Conservation (phyloP, 2,329 filamentous ascomycete genomes). For the Fonsecaea pedrosoi region DNA sequence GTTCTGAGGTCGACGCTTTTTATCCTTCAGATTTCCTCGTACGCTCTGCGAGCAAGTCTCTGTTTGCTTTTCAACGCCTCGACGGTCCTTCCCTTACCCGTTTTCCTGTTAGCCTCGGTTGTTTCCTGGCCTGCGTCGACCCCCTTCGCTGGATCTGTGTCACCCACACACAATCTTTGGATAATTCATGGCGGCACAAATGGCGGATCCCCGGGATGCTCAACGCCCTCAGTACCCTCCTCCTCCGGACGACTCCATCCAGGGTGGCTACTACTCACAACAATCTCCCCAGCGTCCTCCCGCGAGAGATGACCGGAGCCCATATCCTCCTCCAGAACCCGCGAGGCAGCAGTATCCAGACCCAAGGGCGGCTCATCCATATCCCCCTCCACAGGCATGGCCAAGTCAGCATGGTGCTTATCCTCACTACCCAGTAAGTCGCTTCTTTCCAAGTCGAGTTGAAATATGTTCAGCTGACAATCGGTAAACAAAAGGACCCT, state of each 20-base stretch:
- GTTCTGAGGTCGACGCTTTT: slow-evolving; percentile 30
- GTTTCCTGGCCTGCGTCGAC: slow-evolving; percentile 38
- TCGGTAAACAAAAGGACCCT: slow-evolving; percentile 31
- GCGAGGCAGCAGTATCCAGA: slow-evolving; percentile 55
- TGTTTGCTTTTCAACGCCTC: slow-evolving; percentile 24
- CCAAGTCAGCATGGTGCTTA: slow-evolving; percentile 37
- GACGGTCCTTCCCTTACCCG: slow-evolving; percentile 36
- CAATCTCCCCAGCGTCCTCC: slow-evolving; percentile 34
- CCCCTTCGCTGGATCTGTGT: slow-evolving; percentile 27
- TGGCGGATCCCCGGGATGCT: slow-evolving; percentile 36
- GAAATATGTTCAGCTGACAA: slow-evolving; percentile 22
- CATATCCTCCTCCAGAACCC: slow-evolving; percentile 46
- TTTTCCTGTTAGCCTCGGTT: slow-evolving; percentile 37
- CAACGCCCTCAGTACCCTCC: slow-evolving; percentile 36
- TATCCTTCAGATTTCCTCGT: slow-evolving; percentile 21
- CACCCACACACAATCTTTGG: slow-evolving; percentile 31
- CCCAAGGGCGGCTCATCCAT: slow-evolving; percentile 45
- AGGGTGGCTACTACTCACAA: slow-evolving; percentile 37
- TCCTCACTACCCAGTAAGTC: slow-evolving; percentile 49
- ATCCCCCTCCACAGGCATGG: slow-evolving; percentile 47
- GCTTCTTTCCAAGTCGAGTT: not conserved
- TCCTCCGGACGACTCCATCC: slow-evolving; percentile 36
- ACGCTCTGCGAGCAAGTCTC: slow-evolving; percentile 35
- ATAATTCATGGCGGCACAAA: slow-evolving; percentile 37
- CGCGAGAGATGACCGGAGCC: slow-evolving; percentile 35